phyloP scores from a whole-genome alignment of 208 protist genomes.

The Wallacemonas sp. region DNA sequence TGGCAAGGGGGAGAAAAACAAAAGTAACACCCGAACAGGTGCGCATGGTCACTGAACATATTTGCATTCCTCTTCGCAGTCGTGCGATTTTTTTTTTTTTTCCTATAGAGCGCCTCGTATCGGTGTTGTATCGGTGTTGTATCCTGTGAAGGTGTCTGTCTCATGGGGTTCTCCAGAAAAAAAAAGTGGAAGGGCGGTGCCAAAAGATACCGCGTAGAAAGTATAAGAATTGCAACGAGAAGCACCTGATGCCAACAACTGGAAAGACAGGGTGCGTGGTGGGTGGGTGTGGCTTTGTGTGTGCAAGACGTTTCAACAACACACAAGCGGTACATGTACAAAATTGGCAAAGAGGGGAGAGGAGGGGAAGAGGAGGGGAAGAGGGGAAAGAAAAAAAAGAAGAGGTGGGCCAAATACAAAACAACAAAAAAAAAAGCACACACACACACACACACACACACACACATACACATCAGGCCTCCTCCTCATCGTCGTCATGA shows the following conservation, averaged over 20 bases:
- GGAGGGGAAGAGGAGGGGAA: conserved; percentile 16
- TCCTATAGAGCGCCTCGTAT: background rate
- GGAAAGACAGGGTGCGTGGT: no score
- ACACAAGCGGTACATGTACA: background rate
- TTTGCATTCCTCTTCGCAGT: background rate
- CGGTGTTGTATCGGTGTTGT: no score
- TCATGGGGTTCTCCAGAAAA: no score
- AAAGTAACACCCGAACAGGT: no score
- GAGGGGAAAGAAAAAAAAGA: conserved; percentile 14
- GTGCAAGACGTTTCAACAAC: no score
- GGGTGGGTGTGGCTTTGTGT: no score
- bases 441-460: background rate
- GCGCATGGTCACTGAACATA: no score
- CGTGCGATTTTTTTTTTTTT: background rate
- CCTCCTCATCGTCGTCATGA: background rate
- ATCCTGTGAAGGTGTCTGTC: no score
- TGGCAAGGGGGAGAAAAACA: no score
- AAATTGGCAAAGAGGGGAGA: background rate
- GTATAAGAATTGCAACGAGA: no score
- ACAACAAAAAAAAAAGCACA: conserved; percentile 15
- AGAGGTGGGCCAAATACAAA: background rate
- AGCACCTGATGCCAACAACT: no score
- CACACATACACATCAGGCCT: background rate
- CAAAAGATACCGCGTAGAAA: no score
- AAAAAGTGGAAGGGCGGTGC: background rate